Conservation (phyloP, 2,329 filamentous ascomycete genomes). For the Penicillium sp. region DNA sequence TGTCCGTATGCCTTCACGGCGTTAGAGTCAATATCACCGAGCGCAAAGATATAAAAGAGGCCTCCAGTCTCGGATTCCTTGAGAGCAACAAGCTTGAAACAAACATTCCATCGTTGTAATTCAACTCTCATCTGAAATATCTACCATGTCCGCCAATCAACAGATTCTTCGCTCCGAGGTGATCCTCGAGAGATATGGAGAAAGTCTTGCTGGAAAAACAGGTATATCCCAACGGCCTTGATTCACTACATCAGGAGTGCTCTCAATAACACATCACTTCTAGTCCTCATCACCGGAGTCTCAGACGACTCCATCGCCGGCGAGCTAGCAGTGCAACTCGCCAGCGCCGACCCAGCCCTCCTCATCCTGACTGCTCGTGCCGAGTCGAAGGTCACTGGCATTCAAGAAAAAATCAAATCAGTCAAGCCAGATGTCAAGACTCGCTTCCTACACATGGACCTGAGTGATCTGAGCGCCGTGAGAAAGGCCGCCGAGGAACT, state of each 20-base stretch:
- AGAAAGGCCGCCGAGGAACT: slow-evolving; percentile 14
- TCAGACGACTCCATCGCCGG: slow-evolving; percentile 25
- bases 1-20: neutral
- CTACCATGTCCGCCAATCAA: slow-evolving; percentile 12
- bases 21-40: slow-evolving; percentile 1
- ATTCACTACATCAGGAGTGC: accelerated
- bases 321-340: slow-evolving; percentile 24
- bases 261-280: neutral
- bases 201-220: slow-evolving; percentile 20
- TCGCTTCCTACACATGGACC: slow-evolving; percentile 24
- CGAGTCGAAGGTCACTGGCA: slow-evolving; percentile 16
- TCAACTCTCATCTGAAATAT: neutral
- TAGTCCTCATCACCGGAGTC: slow-evolving; percentile 29
- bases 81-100: neutral
- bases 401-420: slow-evolving; percentile 20
- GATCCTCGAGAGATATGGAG: slow-evolving; percentile 22
- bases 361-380: slow-evolving; percentile 25
- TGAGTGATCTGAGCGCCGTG: slow-evolving; percentile 15
- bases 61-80: accelerated
- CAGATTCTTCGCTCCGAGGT: slow-evolving; percentile 21
- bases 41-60: neutral
- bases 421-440: slow-evolving; percentile 17
- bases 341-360: slow-evolving; percentile 19
- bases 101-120: neutral
- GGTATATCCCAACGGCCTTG: slow-evolving; percentile 4